Conservation (phyloP, 2,329 filamentous ascomycete species). For the Capronia epimyces region DNA sequence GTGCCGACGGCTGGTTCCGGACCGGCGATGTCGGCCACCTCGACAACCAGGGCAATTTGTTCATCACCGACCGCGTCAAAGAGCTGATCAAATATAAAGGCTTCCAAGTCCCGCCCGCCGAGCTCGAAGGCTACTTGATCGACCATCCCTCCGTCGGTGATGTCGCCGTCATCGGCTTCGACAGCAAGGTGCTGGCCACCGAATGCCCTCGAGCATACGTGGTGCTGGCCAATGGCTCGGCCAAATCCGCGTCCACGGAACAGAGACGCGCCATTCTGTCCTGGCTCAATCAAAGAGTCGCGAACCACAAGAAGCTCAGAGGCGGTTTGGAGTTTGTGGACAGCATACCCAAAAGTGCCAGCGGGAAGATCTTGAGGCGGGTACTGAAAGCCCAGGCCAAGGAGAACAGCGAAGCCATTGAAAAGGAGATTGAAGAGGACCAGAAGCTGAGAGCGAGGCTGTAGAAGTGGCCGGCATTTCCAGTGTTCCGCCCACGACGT, state of each 20-base stretch:
- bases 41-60: conserved; percentile 23
- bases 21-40: conserved; percentile 67
- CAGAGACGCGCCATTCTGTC: conserved; percentile 36
- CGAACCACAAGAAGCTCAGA: conserved; percentile 46
- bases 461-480: no score
- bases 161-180: conserved; percentile 45
- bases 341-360: conserved; percentile 46
- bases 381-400: conserved; percentile 22
- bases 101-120: conserved; percentile 47
- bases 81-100: conserved; percentile 52
- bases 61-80: conserved; percentile 71
- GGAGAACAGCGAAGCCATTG: no score
- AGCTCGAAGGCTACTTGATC: conserved; percentile 44
- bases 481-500: no score
- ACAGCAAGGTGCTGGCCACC: conserved; percentile 35
- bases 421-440: no score
- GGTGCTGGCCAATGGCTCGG: conserved; percentile 31
- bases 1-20: conserved; percentile 52
- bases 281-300: conserved; percentile 35
- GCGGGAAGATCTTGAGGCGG: conserved; percentile 45
- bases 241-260: conserved; percentile 32
- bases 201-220: conserved; percentile 40
- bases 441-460: no score
- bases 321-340: conserved; percentile 47
- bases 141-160: conserved; percentile 43